A percentile compares a stretch with the other conserved stretches of the same genome.
Evolutionary conservation across 1,139 yeast genomes (phyloP).

Genomic region (Pichia sp.): DNA sequence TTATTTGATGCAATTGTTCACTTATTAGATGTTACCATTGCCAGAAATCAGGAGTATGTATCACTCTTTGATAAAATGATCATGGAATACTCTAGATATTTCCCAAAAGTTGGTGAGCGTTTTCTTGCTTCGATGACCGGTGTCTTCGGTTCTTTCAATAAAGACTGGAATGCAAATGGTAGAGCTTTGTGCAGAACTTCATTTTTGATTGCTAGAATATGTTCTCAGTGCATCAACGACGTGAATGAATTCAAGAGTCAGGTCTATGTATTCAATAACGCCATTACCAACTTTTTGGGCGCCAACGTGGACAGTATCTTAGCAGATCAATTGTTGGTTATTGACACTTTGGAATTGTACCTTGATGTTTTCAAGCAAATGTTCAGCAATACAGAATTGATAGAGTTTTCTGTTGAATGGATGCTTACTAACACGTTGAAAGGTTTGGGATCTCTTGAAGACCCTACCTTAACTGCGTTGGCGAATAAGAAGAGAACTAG

Average conservation of each 20-base stretch:
- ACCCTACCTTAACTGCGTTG: slow-evolving; percentile 25
- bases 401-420: slow-evolving; percentile 40
- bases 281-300: slow-evolving; percentile 46
- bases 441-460: slow-evolving; percentile 40
- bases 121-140: slow-evolving; percentile 45
- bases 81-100: slow-evolving; percentile 15
- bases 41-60: slow-evolving; percentile 60
- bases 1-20: slow-evolving; percentile 56
- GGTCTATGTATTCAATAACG: slow-evolving; percentile 36
- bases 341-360: slow-evolving; percentile 56
- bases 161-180: slow-evolving; percentile 59
- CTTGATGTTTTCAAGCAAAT: slow-evolving; percentile 40
- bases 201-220: slow-evolving; percentile 44
- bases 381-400: slow-evolving; percentile 40
- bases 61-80: slow-evolving; percentile 51
- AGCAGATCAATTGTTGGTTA: slow-evolving; percentile 55
- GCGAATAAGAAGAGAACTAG: slow-evolving; percentile 37
- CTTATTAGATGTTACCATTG: slow-evolving; percentile 58
- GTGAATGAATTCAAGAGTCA: slow-evolving; percentile 33
- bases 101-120: slow-evolving; percentile 50
- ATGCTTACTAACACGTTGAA: slow-evolving; percentile 50
- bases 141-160: slow-evolving; percentile 46
- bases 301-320: slow-evolving; percentile 45
- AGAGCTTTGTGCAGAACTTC: slow-evolving; percentile 61
- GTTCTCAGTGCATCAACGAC: slow-evolving; percentile 32